Conservation (phyloP, 305 asterid species). For the Galium porrigens region DNA sequence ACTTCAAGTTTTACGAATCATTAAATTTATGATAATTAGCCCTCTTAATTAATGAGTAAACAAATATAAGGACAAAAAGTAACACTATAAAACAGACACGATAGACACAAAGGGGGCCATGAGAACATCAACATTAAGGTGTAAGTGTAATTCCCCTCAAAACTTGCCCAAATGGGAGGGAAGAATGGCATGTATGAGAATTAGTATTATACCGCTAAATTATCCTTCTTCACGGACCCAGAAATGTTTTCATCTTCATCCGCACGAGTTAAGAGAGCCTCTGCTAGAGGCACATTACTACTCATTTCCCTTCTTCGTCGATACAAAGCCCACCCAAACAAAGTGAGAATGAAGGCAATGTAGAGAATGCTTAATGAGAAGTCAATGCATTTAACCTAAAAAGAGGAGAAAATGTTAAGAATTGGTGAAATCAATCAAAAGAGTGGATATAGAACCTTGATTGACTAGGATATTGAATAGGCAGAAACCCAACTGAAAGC, state of each 20-base stretch:
- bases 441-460: background rate
- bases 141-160: background rate
- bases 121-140: background rate
- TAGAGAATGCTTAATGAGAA: constrained; percentile 11
- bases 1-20: background rate
- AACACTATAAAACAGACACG: background rate
- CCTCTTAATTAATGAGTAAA: background rate
- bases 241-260: constrained; percentile 9
- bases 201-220: background rate
- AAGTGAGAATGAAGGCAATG: constrained; percentile 28
- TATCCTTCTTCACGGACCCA: constrained; percentile 8
- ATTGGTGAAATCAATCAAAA: background rate
- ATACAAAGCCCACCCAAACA: constrained; percentile 45
- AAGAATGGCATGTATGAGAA: background rate
- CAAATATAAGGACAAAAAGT: background rate
- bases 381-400: constrained; percentile 92
- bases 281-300: background rate
- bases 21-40: background rate
- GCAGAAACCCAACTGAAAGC: background rate
- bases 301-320: constrained; percentile 9
- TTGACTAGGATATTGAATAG: background rate
- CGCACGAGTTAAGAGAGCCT: constrained; percentile 6
- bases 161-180: background rate
- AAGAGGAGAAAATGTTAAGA: background rate
- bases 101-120: background rate